These are phyloP conservation scores for Hippophae gyantsensis DNA, from an alignment of 306 rosid genomes.

Conservation along the genomic window DNA sequence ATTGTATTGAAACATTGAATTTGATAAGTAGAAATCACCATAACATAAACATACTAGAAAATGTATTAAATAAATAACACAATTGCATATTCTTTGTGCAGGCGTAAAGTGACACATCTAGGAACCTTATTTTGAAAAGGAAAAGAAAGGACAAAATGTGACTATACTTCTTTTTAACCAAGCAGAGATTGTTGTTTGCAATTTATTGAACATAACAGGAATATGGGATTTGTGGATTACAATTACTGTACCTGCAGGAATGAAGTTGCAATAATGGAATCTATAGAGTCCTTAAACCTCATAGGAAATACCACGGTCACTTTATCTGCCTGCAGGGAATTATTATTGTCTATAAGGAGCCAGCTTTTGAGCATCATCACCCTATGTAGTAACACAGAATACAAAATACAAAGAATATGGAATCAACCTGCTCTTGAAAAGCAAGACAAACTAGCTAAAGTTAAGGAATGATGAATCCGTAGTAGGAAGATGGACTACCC, in stretches of 20 bases:
- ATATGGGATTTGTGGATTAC: background rate
- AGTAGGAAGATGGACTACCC: background rate
- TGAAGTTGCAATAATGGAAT: constrained; percentile 81
- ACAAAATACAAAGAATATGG: background rate
- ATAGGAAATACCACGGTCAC: constrained; percentile 87
- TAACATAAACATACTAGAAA: constrained; percentile 8
- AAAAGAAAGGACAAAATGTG: no score
- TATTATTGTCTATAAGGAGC: constrained; percentile 9
- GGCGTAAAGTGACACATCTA: background rate
- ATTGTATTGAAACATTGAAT: constrained; percentile 24
- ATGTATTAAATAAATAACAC: no score
- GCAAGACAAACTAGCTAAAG: background rate
- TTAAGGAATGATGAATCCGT: background rate
- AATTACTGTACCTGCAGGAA: constrained; percentile 69
- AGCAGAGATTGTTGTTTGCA: no score
- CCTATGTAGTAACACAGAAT: background rate
- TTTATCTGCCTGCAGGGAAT: constrained; percentile 67
- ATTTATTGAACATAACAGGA: background rate
- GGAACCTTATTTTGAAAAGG: background rate
- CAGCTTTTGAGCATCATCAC: constrained; percentile 1
- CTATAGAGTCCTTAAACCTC: constrained; percentile 90
- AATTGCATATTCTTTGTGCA: background rate
- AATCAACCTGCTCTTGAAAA: background rate
- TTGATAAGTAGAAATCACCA: constrained; percentile 25
- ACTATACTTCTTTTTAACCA: no score